Percentiles rank a stretch among this genome's conserved stretches.
phyloP scores from a whole-genome alignment of 768 basidiomycete genomes.

The Hygrocybe punicea region DNA sequence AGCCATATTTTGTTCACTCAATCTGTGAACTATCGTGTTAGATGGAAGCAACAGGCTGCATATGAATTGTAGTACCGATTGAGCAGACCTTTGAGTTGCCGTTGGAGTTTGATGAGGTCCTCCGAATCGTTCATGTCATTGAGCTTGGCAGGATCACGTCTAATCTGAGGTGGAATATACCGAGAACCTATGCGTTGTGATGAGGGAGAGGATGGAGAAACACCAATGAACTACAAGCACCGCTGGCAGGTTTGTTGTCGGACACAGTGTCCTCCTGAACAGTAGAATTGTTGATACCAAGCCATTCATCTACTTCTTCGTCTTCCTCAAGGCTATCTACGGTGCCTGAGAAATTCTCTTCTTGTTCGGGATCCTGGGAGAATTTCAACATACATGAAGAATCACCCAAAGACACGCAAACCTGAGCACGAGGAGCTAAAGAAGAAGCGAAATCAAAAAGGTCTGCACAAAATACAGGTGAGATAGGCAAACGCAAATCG shows the following conservation, averaged over 20 bases:
- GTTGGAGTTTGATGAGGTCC: slow-evolving; percentile 53
- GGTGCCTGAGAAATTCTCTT: slow-evolving; percentile 27
- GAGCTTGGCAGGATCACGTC: slow-evolving; percentile 36
- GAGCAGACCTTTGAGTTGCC: slow-evolving; percentile 81
- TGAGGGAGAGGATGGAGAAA: slow-evolving; percentile 3
- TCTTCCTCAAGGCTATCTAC: slow-evolving; percentile 23
- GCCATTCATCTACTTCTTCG: slow-evolving; percentile 34
- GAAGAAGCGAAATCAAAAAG: slow-evolving; percentile 52
- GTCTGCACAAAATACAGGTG: slow-evolving; percentile 34
- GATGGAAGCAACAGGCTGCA: background rate
- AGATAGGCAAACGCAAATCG: background rate
- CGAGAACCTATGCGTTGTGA: slow-evolving; percentile 34
- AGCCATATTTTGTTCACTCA: slow-evolving; percentile 87
- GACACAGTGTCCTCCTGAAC: slow-evolving; percentile 11
- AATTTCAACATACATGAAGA: slow-evolving; percentile 6
- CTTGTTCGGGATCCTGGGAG: slow-evolving; percentile 16
- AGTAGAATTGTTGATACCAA: slow-evolving; percentile 31
- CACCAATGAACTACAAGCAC: slow-evolving; percentile 4
- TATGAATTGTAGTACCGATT: slow-evolving; percentile 59
- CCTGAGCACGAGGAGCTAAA: slow-evolving; percentile 8
- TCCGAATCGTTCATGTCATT: slow-evolving; percentile 33
- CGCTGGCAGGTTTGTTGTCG: slow-evolving; percentile 4
- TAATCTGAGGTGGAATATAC: slow-evolving; percentile 83
- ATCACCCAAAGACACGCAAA: slow-evolving; percentile 4
- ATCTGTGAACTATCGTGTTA: slow-evolving; percentile 40